A percentile compares a stretch with the other conserved stretches of the same genome.
phyloP scores from a whole-genome alignment of 805 yeast genomes.

The Monosporozyma solicola region DNA sequence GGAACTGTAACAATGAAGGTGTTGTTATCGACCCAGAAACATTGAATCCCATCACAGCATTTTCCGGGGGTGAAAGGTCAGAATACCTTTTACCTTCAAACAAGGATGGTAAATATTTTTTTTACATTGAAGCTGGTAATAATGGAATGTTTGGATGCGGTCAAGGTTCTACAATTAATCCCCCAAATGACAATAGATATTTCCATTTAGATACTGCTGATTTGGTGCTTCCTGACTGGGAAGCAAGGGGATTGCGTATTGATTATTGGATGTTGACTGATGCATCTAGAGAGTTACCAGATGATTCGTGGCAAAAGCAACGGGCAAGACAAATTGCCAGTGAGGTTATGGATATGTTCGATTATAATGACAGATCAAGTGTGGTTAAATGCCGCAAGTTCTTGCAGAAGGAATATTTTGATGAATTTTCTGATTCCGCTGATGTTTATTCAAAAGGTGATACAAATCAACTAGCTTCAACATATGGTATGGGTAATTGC shows the following conservation, averaged over 20 bases:
- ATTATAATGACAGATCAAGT: constrained; percentile 52
- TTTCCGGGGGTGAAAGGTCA: constrained; percentile 75
- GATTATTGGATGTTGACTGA: constrained; percentile 89
- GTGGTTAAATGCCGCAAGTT: constrained; percentile 56
- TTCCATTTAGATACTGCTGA: constrained; percentile 66
- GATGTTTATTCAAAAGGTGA: constrained; percentile 47
- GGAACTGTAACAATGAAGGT: constrained; percentile 86
- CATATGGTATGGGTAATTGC: constrained; percentile 86
- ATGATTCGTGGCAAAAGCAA: constrained; percentile 71
- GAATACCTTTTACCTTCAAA: constrained; percentile 60
- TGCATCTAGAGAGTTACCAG: constrained; percentile 79
- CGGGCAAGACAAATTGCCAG: constrained; percentile 75
- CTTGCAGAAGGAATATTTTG: constrained; percentile 51
- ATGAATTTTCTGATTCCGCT: constrained; percentile 52
- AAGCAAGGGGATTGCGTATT: constrained; percentile 64
- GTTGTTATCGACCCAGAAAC: constrained; percentile 58
- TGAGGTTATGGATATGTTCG: constrained; percentile 75
- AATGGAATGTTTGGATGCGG: constrained; percentile 91
- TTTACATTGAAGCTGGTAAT: constrained; percentile 84
- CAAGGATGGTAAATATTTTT: constrained; percentile 44
- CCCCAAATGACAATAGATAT: constrained; percentile 64
- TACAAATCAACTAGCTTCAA: constrained; percentile 39
- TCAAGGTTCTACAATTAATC: constrained; percentile 47
- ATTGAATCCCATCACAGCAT: constrained; percentile 65
- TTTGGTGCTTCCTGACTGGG: constrained; percentile 68